Conservation (phyloP, 2,329 filamentous ascomycete species). For the Ceratocystis albifundus region DNA sequence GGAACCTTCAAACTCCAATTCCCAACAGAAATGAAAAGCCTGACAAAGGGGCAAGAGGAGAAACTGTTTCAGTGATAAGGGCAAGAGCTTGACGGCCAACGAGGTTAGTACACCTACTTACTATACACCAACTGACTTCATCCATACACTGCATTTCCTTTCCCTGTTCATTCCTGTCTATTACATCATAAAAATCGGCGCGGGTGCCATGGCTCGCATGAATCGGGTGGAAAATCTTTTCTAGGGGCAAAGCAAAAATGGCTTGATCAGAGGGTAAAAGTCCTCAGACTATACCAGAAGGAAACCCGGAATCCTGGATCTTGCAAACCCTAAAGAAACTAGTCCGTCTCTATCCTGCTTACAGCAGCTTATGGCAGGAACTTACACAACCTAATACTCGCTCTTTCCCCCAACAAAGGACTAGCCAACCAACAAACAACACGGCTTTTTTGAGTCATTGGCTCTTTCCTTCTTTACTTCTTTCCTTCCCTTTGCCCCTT, state of each 20-base stretch:
- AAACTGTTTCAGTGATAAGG: background rate
- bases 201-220: background rate
- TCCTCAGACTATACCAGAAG: background rate
- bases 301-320: background rate
- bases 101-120: background rate
- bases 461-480: no score
- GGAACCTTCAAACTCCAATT: slow-evolving; percentile 15
- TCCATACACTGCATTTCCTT: background rate
- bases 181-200: background rate
- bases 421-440: background rate
- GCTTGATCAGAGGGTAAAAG: background rate
- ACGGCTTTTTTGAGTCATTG: background rate
- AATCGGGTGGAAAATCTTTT: background rate
- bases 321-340: background rate
- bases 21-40: slow-evolving; percentile 15
- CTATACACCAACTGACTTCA: background rate
- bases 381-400: background rate
- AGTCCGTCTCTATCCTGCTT: background rate
- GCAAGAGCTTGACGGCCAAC: background rate
- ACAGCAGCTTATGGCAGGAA: background rate
- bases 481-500: background rate
- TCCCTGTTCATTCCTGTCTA: background rate
- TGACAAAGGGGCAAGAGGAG: background rate
- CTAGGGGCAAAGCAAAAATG: background rate
- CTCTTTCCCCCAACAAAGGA: slow-evolving; percentile 10